Evolutionary conservation across 2,329 filamentous ascomycete species (phyloP).

Genomic region (Clonostachys solani): DNA sequence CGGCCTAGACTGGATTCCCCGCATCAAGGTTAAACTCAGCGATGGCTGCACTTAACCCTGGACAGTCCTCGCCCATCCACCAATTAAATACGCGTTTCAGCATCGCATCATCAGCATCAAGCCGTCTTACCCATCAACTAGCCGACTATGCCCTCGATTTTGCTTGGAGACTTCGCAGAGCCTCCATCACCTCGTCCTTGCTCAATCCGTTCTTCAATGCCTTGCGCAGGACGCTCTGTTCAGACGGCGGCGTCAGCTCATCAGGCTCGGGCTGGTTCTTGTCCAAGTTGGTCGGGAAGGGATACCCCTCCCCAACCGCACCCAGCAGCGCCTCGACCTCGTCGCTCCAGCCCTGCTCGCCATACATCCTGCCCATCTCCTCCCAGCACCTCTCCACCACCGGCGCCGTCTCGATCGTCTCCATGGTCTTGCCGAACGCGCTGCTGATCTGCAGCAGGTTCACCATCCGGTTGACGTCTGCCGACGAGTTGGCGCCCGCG

Average conservation of each 20-base stretch:
- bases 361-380: constrained; percentile 21
- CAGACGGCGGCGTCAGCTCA: constrained; percentile 57
- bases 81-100: too few relatives aligned
- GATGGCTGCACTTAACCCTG: too few relatives aligned
- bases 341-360: constrained; percentile 26
- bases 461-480: constrained; percentile 45
- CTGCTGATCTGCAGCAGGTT: constrained; percentile 59
- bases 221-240: constrained; percentile 45
- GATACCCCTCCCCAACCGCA: constrained; percentile 53
- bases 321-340: constrained; percentile 40
- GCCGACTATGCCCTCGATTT: neutral
- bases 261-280: constrained; percentile 47
- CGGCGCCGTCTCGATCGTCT: constrained; percentile 47
- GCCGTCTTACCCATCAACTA: too few relatives aligned
- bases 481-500: constrained; percentile 50
- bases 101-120: too few relatives aligned
- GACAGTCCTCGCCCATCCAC: too few relatives aligned
- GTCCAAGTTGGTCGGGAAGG: constrained; percentile 60
- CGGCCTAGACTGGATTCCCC: too few relatives aligned
- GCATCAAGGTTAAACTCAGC: too few relatives aligned
- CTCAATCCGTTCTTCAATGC: constrained; percentile 35
- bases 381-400: constrained; percentile 42
- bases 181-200: constrained; percentile 29
- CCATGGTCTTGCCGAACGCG: constrained; percentile 62
- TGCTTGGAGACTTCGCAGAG: constrained; percentile 18